Evolutionary conservation across 2,329 filamentous ascomycete genomes (phyloP).

Genomic region (Epichloe bromicola): DNA sequence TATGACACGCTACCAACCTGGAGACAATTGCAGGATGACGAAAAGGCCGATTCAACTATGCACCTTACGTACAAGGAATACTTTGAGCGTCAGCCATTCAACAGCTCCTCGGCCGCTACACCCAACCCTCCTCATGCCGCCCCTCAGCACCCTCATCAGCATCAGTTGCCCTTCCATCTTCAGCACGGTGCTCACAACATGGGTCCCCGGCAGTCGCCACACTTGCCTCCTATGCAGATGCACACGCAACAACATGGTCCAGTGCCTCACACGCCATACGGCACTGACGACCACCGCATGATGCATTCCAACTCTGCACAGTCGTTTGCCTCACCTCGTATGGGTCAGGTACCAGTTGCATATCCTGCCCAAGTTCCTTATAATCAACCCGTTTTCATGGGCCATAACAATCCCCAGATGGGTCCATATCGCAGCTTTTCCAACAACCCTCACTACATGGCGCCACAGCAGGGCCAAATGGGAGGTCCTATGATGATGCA

Average conservation of each 20-base stretch:
- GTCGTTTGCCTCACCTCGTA: conserved; percentile 73
- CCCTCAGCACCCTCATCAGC: conserved; percentile 65
- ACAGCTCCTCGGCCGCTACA: conserved; percentile 47
- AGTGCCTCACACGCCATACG: conserved; percentile 51
- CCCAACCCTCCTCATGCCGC: conserved; percentile 57
- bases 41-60: conserved; percentile 54
- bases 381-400: conserved; percentile 60
- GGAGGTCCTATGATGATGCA: conserved; percentile 75
- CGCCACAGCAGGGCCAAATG: conserved; percentile 58
- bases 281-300: conserved; percentile 78
- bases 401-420: conserved; percentile 56
- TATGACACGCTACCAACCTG: conserved; percentile 80
- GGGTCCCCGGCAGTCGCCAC: conserved; percentile 55
- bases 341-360: conserved; percentile 55
- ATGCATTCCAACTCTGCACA: conserved; percentile 73
- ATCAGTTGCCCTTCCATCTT: conserved; percentile 72
- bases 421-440: conserved; percentile 58
- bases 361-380: conserved; percentile 62
- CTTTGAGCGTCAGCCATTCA: conserved; percentile 56
- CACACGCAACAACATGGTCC: conserved; percentile 61
- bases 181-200: conserved; percentile 60
- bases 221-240: conserved; percentile 67
- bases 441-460: conserved; percentile 57
- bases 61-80: conserved; percentile 59
- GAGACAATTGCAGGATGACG: conserved; percentile 59